phyloP scores from a whole-genome alignment of 495 filamentous ascomycete genomes.

The Trichoderma asperelloides region DNA sequence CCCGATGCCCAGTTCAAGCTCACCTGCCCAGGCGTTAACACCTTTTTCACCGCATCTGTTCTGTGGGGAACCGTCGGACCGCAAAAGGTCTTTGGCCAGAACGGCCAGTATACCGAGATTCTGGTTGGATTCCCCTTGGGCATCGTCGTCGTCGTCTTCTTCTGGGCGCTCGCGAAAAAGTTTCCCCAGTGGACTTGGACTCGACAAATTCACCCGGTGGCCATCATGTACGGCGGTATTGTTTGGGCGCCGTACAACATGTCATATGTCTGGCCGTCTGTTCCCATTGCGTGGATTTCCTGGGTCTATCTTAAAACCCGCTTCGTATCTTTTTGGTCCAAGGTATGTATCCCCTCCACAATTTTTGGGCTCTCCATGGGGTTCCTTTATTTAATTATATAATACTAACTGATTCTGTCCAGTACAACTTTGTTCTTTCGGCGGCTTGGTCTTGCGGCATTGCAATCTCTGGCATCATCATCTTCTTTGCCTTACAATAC shows the following conservation, averaged over 20 bases:
- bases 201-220: constrained; percentile 27
- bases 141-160: constrained; percentile 19
- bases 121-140: constrained; percentile 29
- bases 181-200: constrained; percentile 21
- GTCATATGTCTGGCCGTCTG: constrained; percentile 24
- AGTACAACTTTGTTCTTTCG: constrained; percentile 30
- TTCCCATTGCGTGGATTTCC: constrained; percentile 26
- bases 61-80: constrained; percentile 35
- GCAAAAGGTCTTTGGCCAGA: constrained; percentile 26
- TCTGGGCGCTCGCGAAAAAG: constrained; percentile 17
- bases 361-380: background rate
- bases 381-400: background rate
- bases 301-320: constrained; percentile 24
- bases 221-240: constrained; percentile 24
- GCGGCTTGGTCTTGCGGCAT: constrained; percentile 27
- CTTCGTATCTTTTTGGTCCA: constrained; percentile 27
- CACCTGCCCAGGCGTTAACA: constrained; percentile 30
- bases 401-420: background rate
- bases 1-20: constrained; percentile 25
- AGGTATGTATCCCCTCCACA: constrained; percentile 9
- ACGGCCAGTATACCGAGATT: constrained; percentile 27
- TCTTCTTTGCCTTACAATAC: constrained; percentile 29
- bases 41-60: constrained; percentile 31
- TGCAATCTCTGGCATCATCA: constrained; percentile 26
- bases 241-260: constrained; percentile 29